Base-by-base conservation (phyloP, 768 basidiomycete species). In the Tricholoma sp. region DNA sequence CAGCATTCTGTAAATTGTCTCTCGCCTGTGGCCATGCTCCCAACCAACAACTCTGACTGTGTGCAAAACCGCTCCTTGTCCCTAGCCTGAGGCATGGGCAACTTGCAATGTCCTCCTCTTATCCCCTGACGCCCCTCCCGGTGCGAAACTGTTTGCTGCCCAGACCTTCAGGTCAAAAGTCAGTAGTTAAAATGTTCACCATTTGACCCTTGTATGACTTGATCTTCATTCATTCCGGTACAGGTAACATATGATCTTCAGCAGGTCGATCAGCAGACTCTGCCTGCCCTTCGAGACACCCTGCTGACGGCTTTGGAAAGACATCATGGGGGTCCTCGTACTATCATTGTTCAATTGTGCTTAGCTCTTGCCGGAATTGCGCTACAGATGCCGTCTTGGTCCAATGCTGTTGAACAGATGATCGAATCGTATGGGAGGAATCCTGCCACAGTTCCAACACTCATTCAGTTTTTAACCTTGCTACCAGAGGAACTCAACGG, bases 131-230 rank as follows among this genome's bases (percentile, higher is more conserved):
- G 84, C 84, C 3, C 89, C 92, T 2, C 69, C 77, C 31, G 81
- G 91, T 54, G 91, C 92, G 37, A 91, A 93, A 70, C 73, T 97
- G 53, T 98, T 99, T 67, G 95, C 94, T 8, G 94, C 96, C 0
- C 97, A 99, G 73, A 98, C 97, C 0, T 91, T 99, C 69, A 81
- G 95, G 69, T 80, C 89, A 50, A 99, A 99, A 81, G 97, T 92
- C 59, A 62, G 86, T 74, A 45, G 46, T 37, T 21, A 27, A 43
- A 35, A 47, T 56, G 35, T 31, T 57, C 52, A 34, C 60, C 50
- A 55, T 64, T 53, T 50, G 56, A 52, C 55, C 12, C 1, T 47
- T 47, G 24, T 27, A 49, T 60, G 55, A 55, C 63, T 65, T 66
- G 66, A 68, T 72, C 47, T 56, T 67, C 69, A 65, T 66, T 72